A percentile compares a stretch with the other conserved stretches of the same genome.
phyloP scores from a whole-genome alignment of 2,329 filamentous ascomycete species.

The Fusarium sp. region DNA sequence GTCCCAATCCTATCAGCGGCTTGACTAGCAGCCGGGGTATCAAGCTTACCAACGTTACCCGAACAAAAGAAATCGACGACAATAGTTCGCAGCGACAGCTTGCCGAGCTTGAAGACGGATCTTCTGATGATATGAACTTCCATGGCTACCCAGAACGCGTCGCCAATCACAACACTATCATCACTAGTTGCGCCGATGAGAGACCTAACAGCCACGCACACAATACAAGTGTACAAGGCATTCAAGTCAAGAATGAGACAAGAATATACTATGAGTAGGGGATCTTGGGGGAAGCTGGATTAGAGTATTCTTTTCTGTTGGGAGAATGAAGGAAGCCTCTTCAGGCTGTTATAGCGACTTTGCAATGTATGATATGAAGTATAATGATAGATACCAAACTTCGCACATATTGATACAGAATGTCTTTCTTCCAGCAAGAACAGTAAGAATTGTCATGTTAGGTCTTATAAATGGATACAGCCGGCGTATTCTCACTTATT shows the following conservation, averaged over 20 bases:
- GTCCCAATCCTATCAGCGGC: constrained; percentile 24
- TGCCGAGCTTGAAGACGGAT: constrained; percentile 25
- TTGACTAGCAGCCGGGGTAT: constrained; percentile 27
- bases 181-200: constrained; percentile 6
- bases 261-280: constrained; percentile 19
- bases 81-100: constrained; percentile 28
- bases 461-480: too few species aligned
- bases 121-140: constrained; percentile 23
- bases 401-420: not conserved
- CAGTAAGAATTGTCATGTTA: not conserved
- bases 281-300: rapidly evolving
- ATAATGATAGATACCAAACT: not conserved
- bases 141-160: constrained; percentile 7
- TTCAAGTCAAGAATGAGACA: constrained; percentile 31
- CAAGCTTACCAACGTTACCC: constrained; percentile 17
- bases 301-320: too few species aligned
- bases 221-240: constrained; percentile 1
- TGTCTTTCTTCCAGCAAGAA: not conserved
- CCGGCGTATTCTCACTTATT: rapidly evolving
- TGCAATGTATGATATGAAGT: not conserved
- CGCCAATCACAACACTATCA: constrained; percentile 8
- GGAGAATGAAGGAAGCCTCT: not conserved
- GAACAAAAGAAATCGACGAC: constrained; percentile 23
- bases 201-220: not conserved
- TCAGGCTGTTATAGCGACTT: too few species aligned